Evolutionary conservation across 2,329 filamentous ascomycete species (phyloP), one percentile per base, ranked within the genome.

Genomic region (Polychaeton citri): DNA sequence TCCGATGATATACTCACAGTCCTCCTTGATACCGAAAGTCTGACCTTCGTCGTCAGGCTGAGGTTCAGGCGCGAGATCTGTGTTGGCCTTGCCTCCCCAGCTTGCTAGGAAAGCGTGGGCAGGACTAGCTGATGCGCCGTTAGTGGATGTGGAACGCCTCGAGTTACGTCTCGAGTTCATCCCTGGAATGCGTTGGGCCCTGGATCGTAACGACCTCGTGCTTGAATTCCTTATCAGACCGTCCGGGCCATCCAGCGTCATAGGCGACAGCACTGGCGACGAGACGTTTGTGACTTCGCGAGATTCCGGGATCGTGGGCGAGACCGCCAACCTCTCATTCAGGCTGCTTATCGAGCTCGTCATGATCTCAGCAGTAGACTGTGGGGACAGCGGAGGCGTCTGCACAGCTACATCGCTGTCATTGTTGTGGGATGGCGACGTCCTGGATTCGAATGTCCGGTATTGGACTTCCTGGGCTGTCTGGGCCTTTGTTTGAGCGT

Each of bases 21-120:
- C 24, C 35, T 69, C 60, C 30, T 63, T 49, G 32, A 65, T 67
- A 30, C 74, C 76, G 32, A 81, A 71, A 40, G 76, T 70, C 51
- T 80, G 75, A 3, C 76, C 76, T 59, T 80, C 76, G 33, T 77
- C 73, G 49, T 81, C 76, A 9, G 74, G 74, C 40, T 75, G 64
- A 4, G 59, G 43, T 50, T 54, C 51, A 7, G 44, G 33, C 4
- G 44, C 42, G 6, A 43, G 43, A 13, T 50, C 46, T n/a, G 41
- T 36, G 10, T 30, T 38, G 15, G 17, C 34, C 15, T 50, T 42
- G 32, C 39, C 21, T 35, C 38, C 46, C 51, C 51, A 55, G 30
- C 41, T 42, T 2, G 49, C 44, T 10, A 56, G 41, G 32, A 56
- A 56, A 3, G 50, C 50, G 26, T 53, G 50, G 13, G 53, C 53